Base-by-base conservation (phyloP, 129 eudicot genomes). In the Centella asiatica region DNA sequence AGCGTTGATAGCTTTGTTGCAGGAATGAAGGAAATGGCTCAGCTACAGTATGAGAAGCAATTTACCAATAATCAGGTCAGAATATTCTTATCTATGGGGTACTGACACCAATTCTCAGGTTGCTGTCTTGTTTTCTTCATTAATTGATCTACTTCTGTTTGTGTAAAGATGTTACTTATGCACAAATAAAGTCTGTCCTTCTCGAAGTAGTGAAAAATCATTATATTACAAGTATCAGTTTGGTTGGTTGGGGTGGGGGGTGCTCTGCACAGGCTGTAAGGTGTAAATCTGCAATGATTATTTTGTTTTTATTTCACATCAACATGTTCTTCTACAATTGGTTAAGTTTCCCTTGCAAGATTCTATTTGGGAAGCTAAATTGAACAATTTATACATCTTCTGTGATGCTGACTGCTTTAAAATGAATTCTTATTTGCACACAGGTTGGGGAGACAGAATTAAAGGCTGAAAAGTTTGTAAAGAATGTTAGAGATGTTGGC, bases 11-110 rank as follows among this genome's bases (percentile, higher is more conserved):
- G 76, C 12, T 93, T 93, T 51, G 95, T 93, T 65, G 95, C 96
- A 18, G 96, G 89, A 29, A 75, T 93, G 69, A 87, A 80, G 69
- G 90, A 93, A 78, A 81, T 84, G 96, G 99, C 99, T 6, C 87
- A 87, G 76, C 78, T 77, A 65, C 90, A 86, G 44, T 79, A 70
- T 76, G 95, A 77, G 51, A 70, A 66, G 45, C 75, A 70, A 67
- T 44, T 67, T 46, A 36, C 19, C 17, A 60, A 47, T 46, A 46
- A 76, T 61, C 81, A 78, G 95, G 97, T 81, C n/a, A 32, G 80
- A 70, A 49, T 70, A 10, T 26, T 1, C 28, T 60, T 24, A 11
- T 17, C 27, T 24, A 8, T 24, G 44, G 15, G 10, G 28, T 32
- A 4, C 40, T 27, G 14, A 25, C 32, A 39, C 23, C 44, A 34